A percentile compares a stretch with the other conserved stretches of the same genome.
Evolutionary conservation across 306 rosid species (phyloP).

Genomic region (Inga oerstediana): DNA sequence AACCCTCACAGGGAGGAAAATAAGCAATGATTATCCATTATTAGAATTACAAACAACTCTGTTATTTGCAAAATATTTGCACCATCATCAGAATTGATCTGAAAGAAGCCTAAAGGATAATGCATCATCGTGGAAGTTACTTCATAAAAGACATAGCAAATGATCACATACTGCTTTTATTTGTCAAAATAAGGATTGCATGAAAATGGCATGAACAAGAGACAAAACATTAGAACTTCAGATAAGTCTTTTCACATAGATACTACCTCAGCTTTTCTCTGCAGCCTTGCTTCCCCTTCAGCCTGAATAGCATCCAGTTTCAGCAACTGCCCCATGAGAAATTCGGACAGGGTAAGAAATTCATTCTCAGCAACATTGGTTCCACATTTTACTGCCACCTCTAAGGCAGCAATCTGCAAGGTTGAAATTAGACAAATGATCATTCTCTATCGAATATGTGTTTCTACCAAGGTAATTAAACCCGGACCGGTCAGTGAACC

Average conservation of each 20-base stretch:
- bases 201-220: constrained; percentile 16
- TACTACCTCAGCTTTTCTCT: constrained; percentile 84
- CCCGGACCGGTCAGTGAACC: too few species aligned
- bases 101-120: neutral
- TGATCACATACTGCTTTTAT: neutral
- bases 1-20: neutral
- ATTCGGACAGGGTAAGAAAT: constrained; percentile 60
- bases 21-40: neutral
- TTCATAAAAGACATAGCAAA: neutral
- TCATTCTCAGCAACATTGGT: constrained; percentile 75
- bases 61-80: neutral
- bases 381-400: constrained; percentile 65
- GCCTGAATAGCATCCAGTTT: constrained; percentile 80
- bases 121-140: constrained; percentile 1
- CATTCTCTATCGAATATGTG: constrained; percentile 8
- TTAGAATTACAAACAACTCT: neutral
- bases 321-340: constrained; percentile 89
- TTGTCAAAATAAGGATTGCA: neutral
- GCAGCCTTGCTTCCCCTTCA: constrained; percentile 82
- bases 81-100: constrained; percentile 21
- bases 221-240: constrained; percentile 21
- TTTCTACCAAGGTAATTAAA: too few species aligned
- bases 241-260: neutral
- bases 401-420: constrained; percentile 69
- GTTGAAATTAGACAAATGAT: constrained; percentile 23